phyloP scores from a whole-genome alignment of 768 basidiomycete genomes.

The Tephrocybe sp. region DNA sequence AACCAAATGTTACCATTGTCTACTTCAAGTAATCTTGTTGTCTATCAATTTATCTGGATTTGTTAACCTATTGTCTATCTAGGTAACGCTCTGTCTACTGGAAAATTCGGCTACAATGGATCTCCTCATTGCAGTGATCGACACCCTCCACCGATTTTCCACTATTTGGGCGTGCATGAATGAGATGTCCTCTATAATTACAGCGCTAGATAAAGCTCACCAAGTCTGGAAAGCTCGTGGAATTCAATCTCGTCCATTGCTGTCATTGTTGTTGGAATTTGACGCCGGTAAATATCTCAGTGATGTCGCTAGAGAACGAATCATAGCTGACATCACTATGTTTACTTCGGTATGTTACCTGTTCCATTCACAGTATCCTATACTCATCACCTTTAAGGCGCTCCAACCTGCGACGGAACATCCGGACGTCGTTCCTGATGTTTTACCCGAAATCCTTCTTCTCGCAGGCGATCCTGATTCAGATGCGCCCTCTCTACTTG shows the following conservation, averaged over 20 bases:
- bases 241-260: slow-evolving; percentile 60
- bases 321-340: slow-evolving; percentile 57
- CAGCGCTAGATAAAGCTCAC: slow-evolving; percentile 62
- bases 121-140: slow-evolving; percentile 61
- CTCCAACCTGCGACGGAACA: slow-evolving; percentile 43
- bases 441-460: slow-evolving; percentile 64
- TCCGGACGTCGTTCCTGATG: slow-evolving; percentile 42
- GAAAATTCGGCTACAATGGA: slow-evolving; percentile 51
- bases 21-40: slow-evolving; percentile 67
- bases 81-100: slow-evolving; percentile 58
- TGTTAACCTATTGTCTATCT: slow-evolving; percentile 6
- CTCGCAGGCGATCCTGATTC: slow-evolving; percentile 59
- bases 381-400: slow-evolving; percentile 32
- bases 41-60: neutral
- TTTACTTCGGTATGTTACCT: slow-evolving; percentile 56
- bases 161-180: slow-evolving; percentile 82
- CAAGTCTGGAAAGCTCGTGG: slow-evolving; percentile 65
- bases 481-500: slow-evolving; percentile 68
- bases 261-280: slow-evolving; percentile 65
- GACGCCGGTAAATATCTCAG: slow-evolving; percentile 62
- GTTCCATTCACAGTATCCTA: neutral
- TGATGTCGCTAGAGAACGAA: slow-evolving; percentile 53
- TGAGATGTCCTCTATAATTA: slow-evolving; percentile 49
- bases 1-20: slow-evolving; percentile 63
- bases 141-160: slow-evolving; percentile 68